Base-by-base conservation (phyloP, 1,284 basidiomycete genomes). In the Cutaneotrichosporon sp. region DNA sequence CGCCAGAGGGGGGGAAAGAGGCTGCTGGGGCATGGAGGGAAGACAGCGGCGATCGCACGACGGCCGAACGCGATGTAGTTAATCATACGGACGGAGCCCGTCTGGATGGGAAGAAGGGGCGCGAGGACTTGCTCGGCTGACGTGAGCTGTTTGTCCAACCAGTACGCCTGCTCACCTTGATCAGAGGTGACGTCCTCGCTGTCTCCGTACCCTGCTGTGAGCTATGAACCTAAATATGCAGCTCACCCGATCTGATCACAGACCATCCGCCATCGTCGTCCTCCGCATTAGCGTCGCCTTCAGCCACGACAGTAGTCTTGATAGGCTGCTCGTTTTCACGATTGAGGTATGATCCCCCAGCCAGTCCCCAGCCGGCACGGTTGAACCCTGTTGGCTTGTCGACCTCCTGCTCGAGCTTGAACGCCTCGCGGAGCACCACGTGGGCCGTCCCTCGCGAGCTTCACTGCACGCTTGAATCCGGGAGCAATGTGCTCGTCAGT, bases 61-160 rank as follows among this genome's bases (percentile, higher is more conserved):
- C 68, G 61, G 16, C 56, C 39, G 46, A 57, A 71, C 10, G 67
- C 62, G 1, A 71, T 49, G 49, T 65, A 63, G 24, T 62, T 51
- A 19, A 63, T 19, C 31, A 65, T 31, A 4, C 35, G 31, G 12
- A 57, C 16, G 0, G 34, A 11, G 20, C 19, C 33, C 3, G 41
- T 12, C 0, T 32, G 11, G 11, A 53, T 4, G 2, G 55, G 52
- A 20, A 50, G 11, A 17, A 52, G 16, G 0, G 44, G 26, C 16
- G 12, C 11, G 17, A 57, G 43, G 0, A 41, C 14, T 3, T 27
- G 16, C 17, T n/a, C 19, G 4, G 54, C 58, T 60, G 41, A 7
- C 12, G 29, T 33, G 27, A 37, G 35, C 33, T 14, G 17, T 12
- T 10, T 19, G 16, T 20, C 62, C 61, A 39, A 5, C 19, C 22